These are phyloP conservation scores for Tolypocladium guangdongense DNA, from an alignment of 2,329 filamentous ascomycete genomes.

Conservation along the genomic window DNA sequence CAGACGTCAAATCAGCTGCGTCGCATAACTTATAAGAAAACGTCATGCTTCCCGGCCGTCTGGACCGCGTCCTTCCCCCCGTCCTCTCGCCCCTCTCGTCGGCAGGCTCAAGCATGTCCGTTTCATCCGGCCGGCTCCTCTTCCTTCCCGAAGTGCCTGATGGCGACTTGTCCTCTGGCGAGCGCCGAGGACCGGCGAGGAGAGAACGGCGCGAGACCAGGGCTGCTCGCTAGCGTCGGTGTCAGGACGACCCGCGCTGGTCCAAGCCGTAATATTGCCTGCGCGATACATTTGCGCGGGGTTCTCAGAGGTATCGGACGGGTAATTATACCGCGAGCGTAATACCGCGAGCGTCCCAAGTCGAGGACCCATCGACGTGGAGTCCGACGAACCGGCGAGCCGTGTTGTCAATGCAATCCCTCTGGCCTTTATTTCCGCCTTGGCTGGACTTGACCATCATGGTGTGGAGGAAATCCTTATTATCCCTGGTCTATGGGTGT, in stretches of 20 bases:
- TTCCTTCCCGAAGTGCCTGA: neutral
- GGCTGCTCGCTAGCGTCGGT: constrained; percentile 1
- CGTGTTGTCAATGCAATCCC: too few relatives aligned
- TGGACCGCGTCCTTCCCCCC: neutral
- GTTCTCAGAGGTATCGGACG: neutral
- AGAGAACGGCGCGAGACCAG: constrained; percentile 1
- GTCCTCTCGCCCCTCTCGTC: neutral
- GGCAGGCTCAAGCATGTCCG: neutral
- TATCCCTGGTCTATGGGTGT: too few relatives aligned
- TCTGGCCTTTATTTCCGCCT: neutral
- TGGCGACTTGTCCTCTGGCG: neutral
- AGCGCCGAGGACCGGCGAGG: constrained; percentile 1
- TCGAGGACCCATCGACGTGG: neutral
- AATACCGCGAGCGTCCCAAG: neutral
- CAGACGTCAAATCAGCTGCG: neutral
- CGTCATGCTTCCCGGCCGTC: neutral
- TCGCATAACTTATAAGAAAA: neutral
- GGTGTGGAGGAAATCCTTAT: too few relatives aligned
- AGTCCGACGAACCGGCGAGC: neutral
- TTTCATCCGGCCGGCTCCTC: neutral
- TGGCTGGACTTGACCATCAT: neutral
- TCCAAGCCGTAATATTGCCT: neutral
- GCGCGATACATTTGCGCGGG: neutral
- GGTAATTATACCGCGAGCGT: too few relatives aligned
- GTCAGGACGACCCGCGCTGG: neutral